Evolutionary conservation across 495 filamentous ascomycete species (phyloP), one percentile per base, ranked within the genome.

Genomic region (Lophiotrema nucula): DNA sequence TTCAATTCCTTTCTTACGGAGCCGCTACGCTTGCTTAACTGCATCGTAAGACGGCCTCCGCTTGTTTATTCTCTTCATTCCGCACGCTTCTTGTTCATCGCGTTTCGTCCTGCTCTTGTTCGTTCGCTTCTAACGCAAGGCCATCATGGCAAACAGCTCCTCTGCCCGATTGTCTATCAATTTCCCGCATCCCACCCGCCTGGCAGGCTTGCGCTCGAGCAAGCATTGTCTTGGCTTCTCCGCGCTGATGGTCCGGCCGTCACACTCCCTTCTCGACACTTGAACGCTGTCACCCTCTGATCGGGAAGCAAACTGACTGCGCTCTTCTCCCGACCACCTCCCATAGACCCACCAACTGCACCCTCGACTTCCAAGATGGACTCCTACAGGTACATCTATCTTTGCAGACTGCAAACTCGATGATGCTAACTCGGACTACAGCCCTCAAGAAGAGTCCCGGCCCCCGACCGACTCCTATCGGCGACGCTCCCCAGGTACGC

Each of bases 401-500:
- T 28, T 47, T n/a, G n/a, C n/a, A n/a, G n/a, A n/a, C n/a, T n/a
- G n/a, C n/a, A n/a, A n/a, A n/a, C n/a, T n/a, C n/a, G n/a, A n/a
- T n/a, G n/a, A n/a, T n/a, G n/a, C n/a, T n/a, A n/a, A n/a, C n/a
- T n/a, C n/a, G n/a, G n/a, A n/a, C n/a, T n/a, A n/a, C 39, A 62
- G 58, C 25, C 25, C 47, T 19, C 45, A 47, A 6, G 67, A 67
- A 15, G 63, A 61, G 19, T 24, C 24, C 38, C n/a, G n/a, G 47
- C 66, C 45, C 15, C 37, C 45, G 11, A 60, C 44, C 26, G 69
- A 71, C 47, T 59, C 57, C 2, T 71, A 71, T 47, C 37, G 69
- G 47, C 59, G 65, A 23, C 63, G 69, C 26, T 71, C 69, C 13
- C 69, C 69, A 25, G 69, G 69, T 72, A 64, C 47, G 69, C 39